phyloP scores from a whole-genome alignment of 1,139 yeast species.

The Pichia sp. region DNA sequence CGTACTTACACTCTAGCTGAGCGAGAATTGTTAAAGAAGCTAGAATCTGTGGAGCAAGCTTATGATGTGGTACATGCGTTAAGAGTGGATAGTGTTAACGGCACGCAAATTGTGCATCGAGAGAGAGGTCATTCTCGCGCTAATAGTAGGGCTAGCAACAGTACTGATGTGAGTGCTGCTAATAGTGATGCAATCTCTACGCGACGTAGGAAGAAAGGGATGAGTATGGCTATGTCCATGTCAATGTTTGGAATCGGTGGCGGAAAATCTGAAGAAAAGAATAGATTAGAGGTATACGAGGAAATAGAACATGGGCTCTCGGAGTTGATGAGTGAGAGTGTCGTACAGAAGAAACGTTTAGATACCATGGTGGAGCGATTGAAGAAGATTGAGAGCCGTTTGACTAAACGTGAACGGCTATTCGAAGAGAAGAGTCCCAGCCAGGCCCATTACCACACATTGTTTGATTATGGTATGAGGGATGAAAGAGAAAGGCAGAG shows the following conservation, averaged over 20 bases:
- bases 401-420: constrained; percentile 22
- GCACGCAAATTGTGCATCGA: constrained; percentile 2
- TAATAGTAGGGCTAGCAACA: neutral
- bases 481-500: neutral
- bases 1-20: constrained; percentile 7
- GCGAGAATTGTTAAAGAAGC: constrained; percentile 4
- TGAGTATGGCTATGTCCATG: neutral
- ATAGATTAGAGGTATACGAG: constrained; percentile 2
- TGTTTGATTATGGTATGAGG: constrained; percentile 21
- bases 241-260: constrained; percentile 8
- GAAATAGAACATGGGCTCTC: constrained; percentile 29
- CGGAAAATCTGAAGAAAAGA: neutral
- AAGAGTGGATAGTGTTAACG: constrained; percentile 4
- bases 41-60: constrained; percentile 6
- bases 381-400: constrained; percentile 19
- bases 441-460: constrained; percentile 24
- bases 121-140: neutral
- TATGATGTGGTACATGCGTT: constrained; percentile 10
- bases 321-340: constrained; percentile 10
- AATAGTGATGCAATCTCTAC: neutral
- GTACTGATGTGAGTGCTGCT: neutral
- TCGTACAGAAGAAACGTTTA: constrained; percentile 13
- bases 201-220: no score
- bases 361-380: constrained; percentile 18
- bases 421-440: constrained; percentile 23